These are phyloP conservation scores for Pisolithus orientalis DNA, from an alignment of 768 basidiomycete species.

Conservation along the genomic window DNA sequence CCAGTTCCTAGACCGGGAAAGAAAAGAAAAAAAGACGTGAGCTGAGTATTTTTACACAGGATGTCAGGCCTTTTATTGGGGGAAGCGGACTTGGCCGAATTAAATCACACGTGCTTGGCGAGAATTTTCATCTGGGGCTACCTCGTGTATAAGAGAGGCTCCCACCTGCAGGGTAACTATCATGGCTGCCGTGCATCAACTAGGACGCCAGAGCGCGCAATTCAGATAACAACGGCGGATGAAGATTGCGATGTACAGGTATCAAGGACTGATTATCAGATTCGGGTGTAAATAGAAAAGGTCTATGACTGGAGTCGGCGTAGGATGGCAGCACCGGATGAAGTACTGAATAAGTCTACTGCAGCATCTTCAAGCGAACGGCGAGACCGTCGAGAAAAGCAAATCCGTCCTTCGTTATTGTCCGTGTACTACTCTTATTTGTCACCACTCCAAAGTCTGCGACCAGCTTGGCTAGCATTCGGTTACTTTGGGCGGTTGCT, in stretches of 20 bases:
- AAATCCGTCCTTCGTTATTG: conserved; percentile 74
- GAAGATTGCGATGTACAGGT: no score
- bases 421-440: conserved; percentile 60
- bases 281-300: no score
- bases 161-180: no score
- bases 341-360: background rate
- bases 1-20: conserved; percentile 1
- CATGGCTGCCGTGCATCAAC: no score
- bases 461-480: conserved; percentile 56
- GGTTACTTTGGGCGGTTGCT: conserved; percentile 42
- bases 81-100: conserved; percentile 21
- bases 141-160: no score
- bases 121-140: no score
- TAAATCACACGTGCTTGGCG: conserved; percentile 17
- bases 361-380: conserved; percentile 37
- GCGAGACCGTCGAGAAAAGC: conserved; percentile 60
- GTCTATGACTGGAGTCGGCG: no score
- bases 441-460: conserved; percentile 66
- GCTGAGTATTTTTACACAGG: background rate
- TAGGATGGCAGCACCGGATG: no score
- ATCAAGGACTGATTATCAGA: no score
- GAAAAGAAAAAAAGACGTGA: background rate
- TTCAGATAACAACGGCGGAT: background rate
- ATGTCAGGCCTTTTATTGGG: conserved; percentile 23
- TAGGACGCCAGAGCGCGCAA: background rate